Evolutionary conservation across 2,329 filamentous ascomycete species (phyloP), one percentile per base, ranked within the genome.

Genomic region (Fusarium coffeatum): DNA sequence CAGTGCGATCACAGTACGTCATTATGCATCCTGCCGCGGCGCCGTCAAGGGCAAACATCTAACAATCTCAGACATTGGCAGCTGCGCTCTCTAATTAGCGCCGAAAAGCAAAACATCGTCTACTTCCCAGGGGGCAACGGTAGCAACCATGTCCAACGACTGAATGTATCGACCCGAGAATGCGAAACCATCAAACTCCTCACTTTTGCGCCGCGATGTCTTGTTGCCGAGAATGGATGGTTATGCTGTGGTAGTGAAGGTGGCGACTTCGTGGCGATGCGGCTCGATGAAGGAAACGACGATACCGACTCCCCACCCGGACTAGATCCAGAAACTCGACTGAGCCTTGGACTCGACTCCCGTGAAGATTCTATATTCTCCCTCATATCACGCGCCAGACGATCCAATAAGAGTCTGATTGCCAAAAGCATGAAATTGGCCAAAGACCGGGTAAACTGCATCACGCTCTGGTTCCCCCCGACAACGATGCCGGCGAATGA

Each of bases 211-310:
- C 92, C 94, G n/a, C 88, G 93, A 81, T 98, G 95, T 79, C 88
- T 98, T 9, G 92, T 93, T n/a, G 92, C 93, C 10, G 91, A 90
- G 55, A 88, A 92, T 74, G 94, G 94, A 55, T 98, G 93, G 91
- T 87, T 98, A 40, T 97, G 93, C 74, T 93, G 94, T 48, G 96
- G 95, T 48, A 95, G 95, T 63, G 92, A 97, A 74, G 89, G 89
- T 71, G 96, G 96, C 60, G 92, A 97, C 77, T 97, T 97, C 77
- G 90, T 92, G 30, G 90, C 93, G 58, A 91, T 97, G 75, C 89
- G 87, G 71, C 83, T 94, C 16, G 78, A 82, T 55, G 83, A 83
- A 32, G 73, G 74, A 50, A 78, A 72, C 55, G 76, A 80, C 57
- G 58, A 72, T 59, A 68, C 72, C 48, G 67, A 72, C 27, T 70